Base-by-base conservation (phyloP, 2,329 filamentous ascomycete genomes). In the Penicillium sp. region DNA sequence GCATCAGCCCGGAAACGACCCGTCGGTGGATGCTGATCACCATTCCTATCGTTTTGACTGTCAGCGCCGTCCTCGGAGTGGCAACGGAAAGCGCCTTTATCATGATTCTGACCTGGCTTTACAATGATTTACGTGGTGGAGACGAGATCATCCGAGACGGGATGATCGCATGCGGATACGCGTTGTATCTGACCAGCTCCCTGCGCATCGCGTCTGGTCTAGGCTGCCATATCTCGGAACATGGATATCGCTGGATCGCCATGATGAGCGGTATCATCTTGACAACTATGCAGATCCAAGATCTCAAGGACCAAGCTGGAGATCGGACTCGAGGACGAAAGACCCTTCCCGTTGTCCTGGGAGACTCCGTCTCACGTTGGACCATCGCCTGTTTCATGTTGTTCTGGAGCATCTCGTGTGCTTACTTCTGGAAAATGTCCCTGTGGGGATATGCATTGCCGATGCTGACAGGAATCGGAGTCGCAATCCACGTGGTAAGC, bases 221-320 rank as follows among this genome's bases (percentile, higher is more conserved):
- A 49, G 35, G 56, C 13, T 48, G 33, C 52, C 22, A 61, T 3
- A 42, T 59, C 14, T 35, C 40, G 25, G 30, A 30, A 28, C 25
- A 62, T n/a, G 58, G 62, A 37, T 46, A 55, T 7, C 14, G 49
- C 14, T 80, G 77, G 78, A 51, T 73, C 8, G 57, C 46, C 0
- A 70, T 77, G 2, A 65, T 75, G 22, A 61, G 71, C 0, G 56
- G 65, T 0, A 66, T 76, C 7, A 70, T 80, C 19, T 59, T 71
- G 13, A 76, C 74, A 0, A 80, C 77, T 0, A 70, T 79, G 52
- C 78, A 80, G 19, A 63, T 74, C 0, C 76, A 79, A 51, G 78
- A 80, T 53, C 64, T 79, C 16, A 70, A 76, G 6, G 78, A 80
- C 48, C 71, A 71, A 40, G 64, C 60, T 7, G 76, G 76, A 0